Percentiles rank a stretch among this genome's conserved stretches.
Conservation (phyloP, 2,329 filamentous ascomycete genomes). For the Xylogone sp. region DNA sequence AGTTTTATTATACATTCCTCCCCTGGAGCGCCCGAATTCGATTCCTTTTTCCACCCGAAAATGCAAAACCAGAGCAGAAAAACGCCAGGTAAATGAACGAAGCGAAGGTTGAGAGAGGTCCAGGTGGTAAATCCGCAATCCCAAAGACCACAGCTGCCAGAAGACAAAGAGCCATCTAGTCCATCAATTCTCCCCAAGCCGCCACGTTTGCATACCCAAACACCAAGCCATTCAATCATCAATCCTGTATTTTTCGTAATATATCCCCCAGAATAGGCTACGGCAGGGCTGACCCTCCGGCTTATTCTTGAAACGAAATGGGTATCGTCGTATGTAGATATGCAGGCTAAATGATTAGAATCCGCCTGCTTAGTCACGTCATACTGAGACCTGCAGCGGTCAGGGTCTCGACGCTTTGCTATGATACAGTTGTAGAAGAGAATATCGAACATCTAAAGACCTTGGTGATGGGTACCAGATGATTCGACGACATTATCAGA, state of each 20-base stretch:
- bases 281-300: not conserved
- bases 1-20: slow-evolving; percentile 21
- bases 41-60: slow-evolving; percentile 14
- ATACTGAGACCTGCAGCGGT: slow-evolving; percentile 10
- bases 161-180: slow-evolving; percentile 5
- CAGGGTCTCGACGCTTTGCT: slow-evolving; percentile 20
- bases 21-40: slow-evolving; percentile 6
- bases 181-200: slow-evolving; percentile 6
- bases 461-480: slow-evolving; percentile 24
- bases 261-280: slow-evolving; percentile 5
- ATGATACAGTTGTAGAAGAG: slow-evolving; percentile 24
- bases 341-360: slow-evolving; percentile 27
- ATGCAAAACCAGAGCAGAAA: slow-evolving; percentile 22
- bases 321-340: slow-evolving; percentile 28
- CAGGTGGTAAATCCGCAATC: slow-evolving; percentile 13
- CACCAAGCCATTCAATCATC: slow-evolving; percentile 12
- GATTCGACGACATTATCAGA: slow-evolving; percentile 73
- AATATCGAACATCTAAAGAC: slow-evolving; percentile 13
- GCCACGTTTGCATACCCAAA: slow-evolving; percentile 17
- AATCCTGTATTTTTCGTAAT: slow-evolving; percentile 22
- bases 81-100: slow-evolving; percentile 22
- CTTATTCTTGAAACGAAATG: slow-evolving; percentile 10
- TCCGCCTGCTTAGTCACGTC: slow-evolving; percentile 14
- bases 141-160: not conserved
- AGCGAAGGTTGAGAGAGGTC: slow-evolving; percentile 7